Evolutionary conservation across 2,329 filamentous ascomycete species (phyloP), one percentile per base, ranked within the genome.

Genomic region (Magnaporthiopsis rhizophila): DNA sequence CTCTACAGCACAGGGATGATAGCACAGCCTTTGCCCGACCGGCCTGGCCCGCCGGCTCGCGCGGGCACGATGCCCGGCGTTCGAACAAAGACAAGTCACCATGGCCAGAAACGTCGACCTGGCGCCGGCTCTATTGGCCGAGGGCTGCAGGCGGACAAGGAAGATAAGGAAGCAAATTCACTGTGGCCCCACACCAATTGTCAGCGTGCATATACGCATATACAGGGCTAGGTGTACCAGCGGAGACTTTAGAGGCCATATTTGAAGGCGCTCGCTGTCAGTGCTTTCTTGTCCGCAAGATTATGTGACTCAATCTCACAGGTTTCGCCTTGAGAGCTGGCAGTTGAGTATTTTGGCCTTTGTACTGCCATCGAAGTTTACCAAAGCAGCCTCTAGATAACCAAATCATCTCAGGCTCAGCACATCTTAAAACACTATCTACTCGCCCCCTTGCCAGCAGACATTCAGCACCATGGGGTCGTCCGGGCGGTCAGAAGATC

Each of bases 401-500:
- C 34, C 13, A 18, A 24, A 24, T 4, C 45, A 8, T 53, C 45
- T 11, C 21, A 24, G 45, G 21, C 45, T 21, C 45, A 9, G 18
- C 18, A 24, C 45, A n/a, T 2, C 45, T 24, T n/a, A 21, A 24
- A 24, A 53, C 45, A 13, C 18, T 11, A 4, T 21, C 45, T 24
- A 13, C 45, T 21, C 45, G 15, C 3, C 45, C 45, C 1, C 7
- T 21, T n/a, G n/a, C 45, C 3, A 8, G 3, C 21, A 30, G 13
- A 58, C n/a, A 58, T 24, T 2, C 11, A 26, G 3, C 56, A 63
- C 32, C 9, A 79, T 78, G 77, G 73, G 74, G 64, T 76, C 76
- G 53, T 67, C 64, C 13, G 34, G 56, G 30, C 57, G 45, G 11
- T 24, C 45, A 38, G 65, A 66, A 32, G 63, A 66, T 59, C 74